These are phyloP conservation scores for Arxiozyma telluris DNA, from an alignment of 1,139 yeast species.

Conservation along the genomic window DNA sequence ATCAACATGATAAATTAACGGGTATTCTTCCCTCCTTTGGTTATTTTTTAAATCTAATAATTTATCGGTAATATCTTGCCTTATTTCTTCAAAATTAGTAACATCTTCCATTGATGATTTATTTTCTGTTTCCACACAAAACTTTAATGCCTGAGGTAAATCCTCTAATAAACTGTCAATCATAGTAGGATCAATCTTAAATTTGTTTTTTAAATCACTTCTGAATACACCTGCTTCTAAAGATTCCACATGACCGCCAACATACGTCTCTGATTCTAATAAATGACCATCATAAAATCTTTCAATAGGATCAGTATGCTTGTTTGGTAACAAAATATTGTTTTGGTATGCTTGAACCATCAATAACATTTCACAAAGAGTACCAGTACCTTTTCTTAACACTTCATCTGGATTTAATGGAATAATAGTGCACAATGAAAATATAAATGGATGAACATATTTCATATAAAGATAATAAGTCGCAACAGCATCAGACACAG, in stretches of 20 bases:
- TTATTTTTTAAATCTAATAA: conserved; percentile 50
- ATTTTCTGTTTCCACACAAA: conserved; percentile 80
- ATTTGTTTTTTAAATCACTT: conserved; percentile 71
- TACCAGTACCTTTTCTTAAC: conserved; percentile 94
- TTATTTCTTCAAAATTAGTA: conserved; percentile 68
- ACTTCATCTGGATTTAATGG: conserved; percentile 97
- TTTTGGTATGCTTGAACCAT: conserved; percentile 92
- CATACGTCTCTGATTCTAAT: conserved; percentile 91
- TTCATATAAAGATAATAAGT: conserved; percentile 93
- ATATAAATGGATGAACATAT: conserved; percentile 94
- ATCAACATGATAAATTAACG: conserved; percentile 92
- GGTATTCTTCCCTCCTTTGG: conserved; percentile 65
- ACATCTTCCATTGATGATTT: conserved; percentile 65
- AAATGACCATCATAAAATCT: conserved; percentile 91
- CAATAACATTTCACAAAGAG: conserved; percentile 92
- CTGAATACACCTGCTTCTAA: conserved; percentile 96
- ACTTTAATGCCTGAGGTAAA: conserved; percentile 66
- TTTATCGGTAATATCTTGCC: conserved; percentile 45
- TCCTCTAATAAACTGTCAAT: conserved; percentile 71
- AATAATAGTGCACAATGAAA: conserved; percentile 88
- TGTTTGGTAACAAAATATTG: conserved; percentile 77
- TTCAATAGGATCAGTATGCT: conserved; percentile 86
- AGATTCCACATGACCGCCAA: conserved; percentile 98
- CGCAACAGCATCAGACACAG: conserved; percentile 99
- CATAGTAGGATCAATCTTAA: conserved; percentile 72